These are phyloP conservation scores for Starmerella riodocensis DNA, from an alignment of 805 yeast genomes.

Conservation along the genomic window DNA sequence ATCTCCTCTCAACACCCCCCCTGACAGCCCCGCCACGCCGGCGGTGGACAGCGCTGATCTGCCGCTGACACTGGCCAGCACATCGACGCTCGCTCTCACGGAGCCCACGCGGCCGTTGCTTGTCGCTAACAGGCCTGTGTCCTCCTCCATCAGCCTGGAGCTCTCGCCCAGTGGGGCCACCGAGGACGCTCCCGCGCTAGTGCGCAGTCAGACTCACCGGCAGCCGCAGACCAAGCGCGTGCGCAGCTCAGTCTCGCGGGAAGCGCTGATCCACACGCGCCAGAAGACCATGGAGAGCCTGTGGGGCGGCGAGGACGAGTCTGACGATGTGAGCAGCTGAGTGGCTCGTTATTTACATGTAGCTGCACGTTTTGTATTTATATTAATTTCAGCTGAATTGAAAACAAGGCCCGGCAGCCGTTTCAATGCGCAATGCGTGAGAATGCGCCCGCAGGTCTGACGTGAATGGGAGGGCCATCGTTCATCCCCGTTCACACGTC, in stretches of 20 bases:
- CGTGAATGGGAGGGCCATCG: too few relatives aligned
- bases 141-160: slow-evolving; percentile 1
- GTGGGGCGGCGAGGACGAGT: slow-evolving; percentile 17
- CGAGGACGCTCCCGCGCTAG: slow-evolving; percentile 7
- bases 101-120: too few relatives aligned
- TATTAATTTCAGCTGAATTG: too few relatives aligned
- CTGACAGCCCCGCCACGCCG: neutral
- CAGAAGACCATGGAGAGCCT: slow-evolving; percentile 16
- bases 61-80: too few relatives aligned
- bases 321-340: too few relatives aligned
- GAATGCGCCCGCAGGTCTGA: too few relatives aligned
- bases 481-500: too few relatives aligned
- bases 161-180: slow-evolving; percentile 1
- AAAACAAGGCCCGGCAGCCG: too few relatives aligned
- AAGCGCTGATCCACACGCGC: slow-evolving; percentile 12
- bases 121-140: neutral
- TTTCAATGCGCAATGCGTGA: too few relatives aligned
- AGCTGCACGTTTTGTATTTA: too few relatives aligned
- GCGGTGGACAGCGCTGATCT: slow-evolving; percentile 2
- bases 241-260: slow-evolving; percentile 9
- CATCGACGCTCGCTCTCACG: too few relatives aligned
- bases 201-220: slow-evolving; percentile 7
- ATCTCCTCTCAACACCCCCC: neutral
- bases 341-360: too few relatives aligned
- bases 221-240: slow-evolving; percentile 6